Base-by-base conservation (phyloP, 768 basidiomycete genomes). In the Auricularia sp. region DNA sequence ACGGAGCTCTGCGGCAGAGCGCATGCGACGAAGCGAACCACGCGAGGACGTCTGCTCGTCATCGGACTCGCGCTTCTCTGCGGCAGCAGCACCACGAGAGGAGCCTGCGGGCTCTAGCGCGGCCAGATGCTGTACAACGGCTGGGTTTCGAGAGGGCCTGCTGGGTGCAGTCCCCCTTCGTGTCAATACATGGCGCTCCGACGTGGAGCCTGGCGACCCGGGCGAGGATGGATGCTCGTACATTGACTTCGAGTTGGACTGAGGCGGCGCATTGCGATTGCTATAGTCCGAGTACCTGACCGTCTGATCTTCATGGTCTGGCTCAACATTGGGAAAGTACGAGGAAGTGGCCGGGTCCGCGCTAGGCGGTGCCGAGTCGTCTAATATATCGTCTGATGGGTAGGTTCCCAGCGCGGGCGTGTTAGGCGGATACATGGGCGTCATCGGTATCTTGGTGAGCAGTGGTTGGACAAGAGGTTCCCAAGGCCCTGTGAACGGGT, bases 401-500 rank as follows among this genome's bases (percentile, higher is more conserved):
- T 59, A 59, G 23, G 56, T 59, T 10, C 56, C 56, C 56, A 59
- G 23, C 51, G 81, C 79, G 35, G 87, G 87, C 2, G 85, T 86
- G 21, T 85, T 86, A 14, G 83, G 84, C 47, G 87, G 86, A 75
- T 85, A 87, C 36, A 79, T 73, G 29, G 87, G 87, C 1, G 83
- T 82, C 70, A 80, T 74, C 33, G 86, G 83, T 29, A 77, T 73
- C 71, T 85, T 85, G 62, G 86, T 80, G 8, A 94, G 78, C 60
- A 98, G 79, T 0, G 94, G 93, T 64, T 89, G 90, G 33, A 97
- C 86, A 62, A 99, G 79, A 36, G 90, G 87, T 71, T 88, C 86
- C 92, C 94, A 97, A 1, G 92, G 91, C 7, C 90, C 91, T 69
- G 91, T 90, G 76, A 99, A 98, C 7, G 95, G 93, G 73, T 99